phyloP scores from a whole-genome alignment of 2,329 filamentous ascomycete species.

The Fusarium musae region DNA sequence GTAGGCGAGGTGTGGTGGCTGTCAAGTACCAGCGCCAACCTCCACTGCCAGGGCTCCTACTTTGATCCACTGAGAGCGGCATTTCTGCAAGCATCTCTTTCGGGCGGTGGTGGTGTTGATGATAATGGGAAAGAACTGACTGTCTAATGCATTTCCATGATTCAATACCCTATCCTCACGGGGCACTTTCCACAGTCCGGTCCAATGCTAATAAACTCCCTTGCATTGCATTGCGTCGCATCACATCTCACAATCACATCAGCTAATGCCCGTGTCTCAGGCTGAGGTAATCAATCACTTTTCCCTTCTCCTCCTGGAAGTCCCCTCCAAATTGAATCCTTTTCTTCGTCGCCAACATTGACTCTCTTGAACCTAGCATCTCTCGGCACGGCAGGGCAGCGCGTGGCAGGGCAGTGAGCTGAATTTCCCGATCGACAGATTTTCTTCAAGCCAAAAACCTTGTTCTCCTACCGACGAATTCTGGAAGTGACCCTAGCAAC shows the following conservation, averaged over 20 bases:
- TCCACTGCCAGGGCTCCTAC: background rate
- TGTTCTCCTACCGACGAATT: conserved; percentile 39
- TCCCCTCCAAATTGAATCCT: background rate
- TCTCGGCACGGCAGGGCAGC: background rate
- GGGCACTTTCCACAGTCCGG: conserved; percentile 5
- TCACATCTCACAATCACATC: background rate
- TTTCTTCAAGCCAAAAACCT: conserved; percentile 41
- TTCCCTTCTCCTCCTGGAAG: background rate
- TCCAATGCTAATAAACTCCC: background rate
- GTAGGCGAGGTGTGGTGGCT: conserved; percentile 11
- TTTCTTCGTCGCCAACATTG: background rate
- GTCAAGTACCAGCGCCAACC: background rate
- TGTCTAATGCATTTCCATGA: conserved; percentile 33
- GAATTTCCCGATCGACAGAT: conserved; percentile 42
- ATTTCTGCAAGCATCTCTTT: conserved; percentile 35
- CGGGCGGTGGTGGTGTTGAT: conserved; percentile 14
- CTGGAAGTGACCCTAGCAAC: conserved; percentile 41
- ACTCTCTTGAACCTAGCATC: background rate
- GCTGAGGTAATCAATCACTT: background rate
- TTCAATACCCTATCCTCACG: conserved; percentile 6
- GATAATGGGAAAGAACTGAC: conserved; percentile 34
- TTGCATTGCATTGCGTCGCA: background rate
- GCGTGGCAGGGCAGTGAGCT: conserved; percentile 10
- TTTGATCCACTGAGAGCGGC: conserved; percentile 16
- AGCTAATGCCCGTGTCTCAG: background rate